Evolutionary conservation across 129 eudicot species (phyloP).

Genomic region (carrot (Daucus carota)): DNA sequence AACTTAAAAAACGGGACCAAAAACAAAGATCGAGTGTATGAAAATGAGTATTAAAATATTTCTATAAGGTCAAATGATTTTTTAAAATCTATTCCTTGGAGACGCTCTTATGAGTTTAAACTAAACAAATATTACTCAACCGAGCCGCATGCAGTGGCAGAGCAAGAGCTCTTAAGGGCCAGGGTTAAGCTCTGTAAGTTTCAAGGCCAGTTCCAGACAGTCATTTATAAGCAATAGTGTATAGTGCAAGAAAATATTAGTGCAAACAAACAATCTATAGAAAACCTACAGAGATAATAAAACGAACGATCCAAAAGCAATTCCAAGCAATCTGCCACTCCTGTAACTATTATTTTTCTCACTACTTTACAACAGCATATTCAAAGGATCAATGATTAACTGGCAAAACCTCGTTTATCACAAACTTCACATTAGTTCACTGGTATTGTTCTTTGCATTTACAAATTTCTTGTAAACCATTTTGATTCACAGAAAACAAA

Average conservation of each 20-base stretch:
- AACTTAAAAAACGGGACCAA: too few relatives aligned
- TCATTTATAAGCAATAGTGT: neutral
- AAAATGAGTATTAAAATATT: too few relatives aligned
- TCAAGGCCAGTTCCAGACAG: neutral
- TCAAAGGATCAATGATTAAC: neutral
- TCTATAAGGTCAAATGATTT: too few relatives aligned
- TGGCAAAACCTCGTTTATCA: neutral
- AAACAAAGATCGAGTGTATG: too few relatives aligned
- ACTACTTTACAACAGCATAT: neutral
- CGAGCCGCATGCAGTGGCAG: too few relatives aligned
- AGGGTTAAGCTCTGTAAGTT: neutral
- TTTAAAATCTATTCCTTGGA: too few relatives aligned
- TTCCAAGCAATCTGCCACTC: neutral
- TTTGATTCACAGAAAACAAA: slow-evolving; percentile 2
- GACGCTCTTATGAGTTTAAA: too few relatives aligned
- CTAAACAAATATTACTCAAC: too few relatives aligned
- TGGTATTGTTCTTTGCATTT: slow-evolving; percentile 4
- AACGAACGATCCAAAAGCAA: neutral
- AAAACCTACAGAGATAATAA: neutral
- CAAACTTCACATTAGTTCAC: neutral
- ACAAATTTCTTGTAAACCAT: slow-evolving; percentile 1
- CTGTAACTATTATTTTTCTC: neutral
- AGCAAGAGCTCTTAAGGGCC: too few relatives aligned
- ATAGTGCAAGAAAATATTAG: neutral
- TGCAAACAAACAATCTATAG: neutral